Percentiles rank a stretch among this genome's conserved stretches.
phyloP scores from a whole-genome alignment of 257 asterid species.

The Solanum stenotomum region DNA sequence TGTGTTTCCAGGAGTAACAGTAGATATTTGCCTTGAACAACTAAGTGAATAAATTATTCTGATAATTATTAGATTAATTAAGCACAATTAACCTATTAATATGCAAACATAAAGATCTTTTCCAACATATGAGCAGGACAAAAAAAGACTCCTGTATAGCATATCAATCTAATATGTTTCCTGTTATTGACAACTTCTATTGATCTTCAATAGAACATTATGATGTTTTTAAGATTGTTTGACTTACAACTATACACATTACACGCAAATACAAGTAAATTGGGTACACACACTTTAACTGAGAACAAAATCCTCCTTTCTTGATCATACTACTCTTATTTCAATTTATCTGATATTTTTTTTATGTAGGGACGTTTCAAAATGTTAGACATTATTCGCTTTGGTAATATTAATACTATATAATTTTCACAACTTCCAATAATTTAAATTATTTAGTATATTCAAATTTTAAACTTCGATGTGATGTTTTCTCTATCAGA shows the following conservation, averaged over 20 bases:
- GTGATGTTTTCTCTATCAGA: neutral
- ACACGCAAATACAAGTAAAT: neutral
- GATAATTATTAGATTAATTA: neutral
- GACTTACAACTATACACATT: neutral
- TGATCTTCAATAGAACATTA: neutral
- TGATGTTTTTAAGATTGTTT: neutral
- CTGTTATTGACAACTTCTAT: neutral
- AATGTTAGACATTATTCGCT: neutral
- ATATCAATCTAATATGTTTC: neutral
- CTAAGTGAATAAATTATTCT: neutral
- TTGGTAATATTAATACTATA: neutral
- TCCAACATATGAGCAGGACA: neutral
- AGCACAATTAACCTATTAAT: neutral
- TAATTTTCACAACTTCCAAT: neutral
- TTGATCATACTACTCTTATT: neutral
- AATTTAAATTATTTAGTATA: neutral
- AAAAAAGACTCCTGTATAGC: neutral
- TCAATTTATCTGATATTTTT: neutral
- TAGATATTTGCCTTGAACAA: neutral
- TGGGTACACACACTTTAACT: neutral
- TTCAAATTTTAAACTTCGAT: neutral
- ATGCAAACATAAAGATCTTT: neutral
- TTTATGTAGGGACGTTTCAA: neutral
- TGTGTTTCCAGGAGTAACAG: neutral
- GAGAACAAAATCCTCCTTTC: neutral